Evolutionary conservation across 192 early-diverging fungal species (phyloP).

Genomic region (Haplosporangium gracile): DNA sequence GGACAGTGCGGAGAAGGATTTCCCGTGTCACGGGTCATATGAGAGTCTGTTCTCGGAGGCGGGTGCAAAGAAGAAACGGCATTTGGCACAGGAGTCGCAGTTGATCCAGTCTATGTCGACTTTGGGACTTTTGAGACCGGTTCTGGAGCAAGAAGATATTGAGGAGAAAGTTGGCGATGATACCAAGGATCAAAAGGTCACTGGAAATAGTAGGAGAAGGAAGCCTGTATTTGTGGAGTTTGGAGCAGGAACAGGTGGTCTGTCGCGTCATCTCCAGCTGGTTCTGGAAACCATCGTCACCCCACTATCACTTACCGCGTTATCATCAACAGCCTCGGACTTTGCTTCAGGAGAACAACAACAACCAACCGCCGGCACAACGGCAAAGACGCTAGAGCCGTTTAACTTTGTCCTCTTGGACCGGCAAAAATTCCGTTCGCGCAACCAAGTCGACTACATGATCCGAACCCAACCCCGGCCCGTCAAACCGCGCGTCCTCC

Average conservation of each 20-base stretch:
- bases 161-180: no score
- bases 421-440: constrained; percentile 45
- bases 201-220: not conserved
- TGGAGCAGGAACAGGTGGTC: constrained; percentile 51
- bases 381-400: not conserved
- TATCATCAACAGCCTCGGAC: not conserved
- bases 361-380: not conserved
- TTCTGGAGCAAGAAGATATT: not conserved
- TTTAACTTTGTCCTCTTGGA: constrained; percentile 50
- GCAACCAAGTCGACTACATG: constrained; percentile 57
- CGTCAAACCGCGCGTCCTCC: constrained; percentile 42
- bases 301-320: not conserved
- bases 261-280: constrained; percentile 48
- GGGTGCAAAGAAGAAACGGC: constrained; percentile 47
- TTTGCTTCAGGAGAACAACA: not conserved
- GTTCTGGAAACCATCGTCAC: constrained; percentile 30
- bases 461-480: constrained; percentile 49
- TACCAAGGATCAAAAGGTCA: not conserved
- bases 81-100: constrained; percentile 53
- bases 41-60: constrained; percentile 38
- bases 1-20: constrained; percentile 1
- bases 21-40: constrained; percentile 42
- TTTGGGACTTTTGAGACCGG: constrained; percentile 15
- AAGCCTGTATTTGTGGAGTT: constrained; percentile 47
- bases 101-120: constrained; percentile 37